phyloP scores from a whole-genome alignment of 352 stramenopile species.

The Phytophthora brassicae region DNA sequence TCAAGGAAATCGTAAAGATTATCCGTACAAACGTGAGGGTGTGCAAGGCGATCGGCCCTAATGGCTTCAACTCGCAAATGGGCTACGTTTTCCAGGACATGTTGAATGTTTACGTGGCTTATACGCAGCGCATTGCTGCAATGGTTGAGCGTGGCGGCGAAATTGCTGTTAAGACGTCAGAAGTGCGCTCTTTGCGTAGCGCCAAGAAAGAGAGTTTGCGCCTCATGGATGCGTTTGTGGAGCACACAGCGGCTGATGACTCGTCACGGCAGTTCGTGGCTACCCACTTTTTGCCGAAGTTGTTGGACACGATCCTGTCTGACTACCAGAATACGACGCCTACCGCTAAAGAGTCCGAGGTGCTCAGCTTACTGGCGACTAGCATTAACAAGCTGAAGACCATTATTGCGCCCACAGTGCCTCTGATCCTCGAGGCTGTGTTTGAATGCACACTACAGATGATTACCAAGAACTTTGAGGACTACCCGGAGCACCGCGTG shows the following conservation, averaged over 20 bases:
- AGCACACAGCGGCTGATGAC: constrained; percentile 76
- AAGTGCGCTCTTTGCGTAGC: constrained; percentile 92
- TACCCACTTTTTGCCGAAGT: constrained; percentile 95
- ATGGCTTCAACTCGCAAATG: constrained; percentile 97
- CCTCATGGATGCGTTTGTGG: constrained; percentile 96
- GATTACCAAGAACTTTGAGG: constrained; percentile 99
- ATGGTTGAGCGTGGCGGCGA: constrained; percentile 91
- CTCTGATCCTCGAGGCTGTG: constrained; percentile 96
- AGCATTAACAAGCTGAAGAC: constrained; percentile 97
- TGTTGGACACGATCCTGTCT: constrained; percentile 96
- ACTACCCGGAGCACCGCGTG: constrained; percentile 98
- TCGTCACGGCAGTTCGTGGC: constrained; percentile 80
- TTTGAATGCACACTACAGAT: constrained; percentile 99
- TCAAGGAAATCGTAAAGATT: constrained; percentile 97
- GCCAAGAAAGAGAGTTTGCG: constrained; percentile 97
- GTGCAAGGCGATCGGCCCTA: constrained; percentile 93
- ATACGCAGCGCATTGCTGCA: constrained; percentile 95
- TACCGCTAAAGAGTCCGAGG: constrained; percentile 87
- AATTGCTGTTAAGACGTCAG: constrained; percentile 93
- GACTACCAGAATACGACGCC: constrained; percentile 93
- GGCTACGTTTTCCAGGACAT: constrained; percentile 98
- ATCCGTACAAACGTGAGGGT: constrained; percentile 97
- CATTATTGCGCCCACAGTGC: constrained; percentile 83
- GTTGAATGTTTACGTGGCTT: constrained; percentile 98
- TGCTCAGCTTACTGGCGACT: constrained; percentile 95